These are phyloP conservation scores for Ballota nigra DNA, from an alignment of 257 asterid genomes.

Conservation along the genomic window DNA sequence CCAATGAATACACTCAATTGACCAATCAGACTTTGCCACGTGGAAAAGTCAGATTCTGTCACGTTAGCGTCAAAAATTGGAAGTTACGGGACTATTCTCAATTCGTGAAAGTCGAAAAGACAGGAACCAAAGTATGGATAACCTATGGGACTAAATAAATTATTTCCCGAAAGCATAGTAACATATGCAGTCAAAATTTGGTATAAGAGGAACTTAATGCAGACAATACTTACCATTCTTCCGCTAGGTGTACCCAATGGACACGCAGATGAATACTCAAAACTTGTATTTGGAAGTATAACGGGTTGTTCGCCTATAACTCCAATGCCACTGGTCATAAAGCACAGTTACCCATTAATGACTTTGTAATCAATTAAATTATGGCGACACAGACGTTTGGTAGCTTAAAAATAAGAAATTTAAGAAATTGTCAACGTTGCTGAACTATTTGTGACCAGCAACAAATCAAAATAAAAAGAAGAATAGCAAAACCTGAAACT, in stretches of 20 bases:
- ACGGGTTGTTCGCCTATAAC: constrained; percentile 84
- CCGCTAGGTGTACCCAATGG: constrained; percentile 65
- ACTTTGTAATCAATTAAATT: not conserved
- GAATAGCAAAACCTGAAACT: constrained; percentile 25
- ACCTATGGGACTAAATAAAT: no score
- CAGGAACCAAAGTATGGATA: no score
- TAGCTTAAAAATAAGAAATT: not conserved
- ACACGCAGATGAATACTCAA: constrained; percentile 78
- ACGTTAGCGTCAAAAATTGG: no score
- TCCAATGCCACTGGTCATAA: constrained; percentile 56
- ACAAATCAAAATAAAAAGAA: not conserved
- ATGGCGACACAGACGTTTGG: not conserved
- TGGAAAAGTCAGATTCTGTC: no score
- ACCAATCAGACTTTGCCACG: no score
- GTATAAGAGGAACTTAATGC: not conserved
- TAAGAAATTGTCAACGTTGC: not conserved
- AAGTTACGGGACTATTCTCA: no score
- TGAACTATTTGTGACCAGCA: not conserved
- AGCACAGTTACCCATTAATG: not conserved
- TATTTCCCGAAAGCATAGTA: no score
- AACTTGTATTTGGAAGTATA: constrained; percentile 61
- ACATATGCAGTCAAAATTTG: not conserved
- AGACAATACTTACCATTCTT: constrained; percentile 53
- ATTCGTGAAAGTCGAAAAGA: no score
- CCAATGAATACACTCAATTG: no score